A percentile compares a stretch with the other conserved stretches of the same genome.
Evolutionary conservation across 495 filamentous ascomycete genomes (phyloP).

Genomic region (Podospora comata): DNA sequence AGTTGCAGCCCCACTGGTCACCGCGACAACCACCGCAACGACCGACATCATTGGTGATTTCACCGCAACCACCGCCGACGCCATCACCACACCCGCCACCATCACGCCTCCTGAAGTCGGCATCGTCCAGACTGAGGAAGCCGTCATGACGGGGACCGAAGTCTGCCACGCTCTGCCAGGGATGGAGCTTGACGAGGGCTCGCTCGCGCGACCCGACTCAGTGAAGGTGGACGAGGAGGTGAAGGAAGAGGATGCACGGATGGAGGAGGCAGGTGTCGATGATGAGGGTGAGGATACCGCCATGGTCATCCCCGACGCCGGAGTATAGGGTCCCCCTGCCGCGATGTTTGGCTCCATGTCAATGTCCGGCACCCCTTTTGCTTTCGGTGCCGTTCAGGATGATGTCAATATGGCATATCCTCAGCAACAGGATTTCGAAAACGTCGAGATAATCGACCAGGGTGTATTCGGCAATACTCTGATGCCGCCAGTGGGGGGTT

Average conservation of each 20-base stretch:
- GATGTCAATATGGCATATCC: not conserved
- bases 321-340: not conserved
- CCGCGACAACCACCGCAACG: too few species aligned
- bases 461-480: not conserved
- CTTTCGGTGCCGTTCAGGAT: not conserved
- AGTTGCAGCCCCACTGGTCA: not conserved
- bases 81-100: not conserved
- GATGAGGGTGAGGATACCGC: not conserved
- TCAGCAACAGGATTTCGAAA: not conserved
- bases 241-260: not conserved
- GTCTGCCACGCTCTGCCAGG: not conserved
- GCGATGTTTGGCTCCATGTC: not conserved
- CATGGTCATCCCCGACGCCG: not conserved
- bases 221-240: not conserved
- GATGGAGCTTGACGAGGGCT: not conserved
- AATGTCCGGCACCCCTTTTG: not conserved
- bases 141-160: not conserved
- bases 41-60: not conserved
- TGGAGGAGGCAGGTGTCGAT: not conserved
- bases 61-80: not conserved
- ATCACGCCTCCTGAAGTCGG: not conserved
- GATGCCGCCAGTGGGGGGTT: not conserved
- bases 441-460: not conserved
- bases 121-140: not conserved
- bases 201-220: not conserved